phyloP scores from a whole-genome alignment of 257 asterid genomes.

The Solanum dulcamara region DNA sequence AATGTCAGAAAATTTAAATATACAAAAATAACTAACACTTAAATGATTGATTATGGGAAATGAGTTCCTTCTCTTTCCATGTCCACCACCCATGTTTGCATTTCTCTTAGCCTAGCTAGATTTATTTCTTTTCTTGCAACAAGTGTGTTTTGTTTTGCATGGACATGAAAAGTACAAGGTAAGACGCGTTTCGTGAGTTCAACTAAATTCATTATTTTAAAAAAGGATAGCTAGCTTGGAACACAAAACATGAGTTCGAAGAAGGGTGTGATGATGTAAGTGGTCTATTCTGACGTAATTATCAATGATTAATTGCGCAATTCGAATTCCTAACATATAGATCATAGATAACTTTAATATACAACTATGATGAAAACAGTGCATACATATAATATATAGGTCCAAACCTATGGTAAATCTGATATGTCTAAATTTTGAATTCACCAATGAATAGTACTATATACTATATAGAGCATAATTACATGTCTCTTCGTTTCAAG shows the following conservation, averaged over 20 bases:
- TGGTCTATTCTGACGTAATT: neutral
- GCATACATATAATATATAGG: neutral
- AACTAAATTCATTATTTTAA: neutral
- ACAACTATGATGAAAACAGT: neutral
- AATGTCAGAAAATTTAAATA: neutral
- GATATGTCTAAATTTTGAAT: neutral
- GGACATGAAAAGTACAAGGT: neutral
- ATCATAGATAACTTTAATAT: too few relatives aligned
- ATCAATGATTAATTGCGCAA: too few relatives aligned
- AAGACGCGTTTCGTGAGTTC: neutral
- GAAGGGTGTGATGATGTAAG: neutral
- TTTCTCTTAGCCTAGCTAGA: neutral
- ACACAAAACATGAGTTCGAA: neutral
- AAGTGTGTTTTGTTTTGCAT: neutral
- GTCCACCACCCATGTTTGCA: neutral
- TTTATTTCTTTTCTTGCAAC: neutral
- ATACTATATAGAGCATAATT: neutral
- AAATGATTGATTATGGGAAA: constrained; percentile 6
- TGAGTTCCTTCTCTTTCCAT: neutral
- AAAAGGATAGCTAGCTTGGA: neutral
- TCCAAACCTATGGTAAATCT: neutral
- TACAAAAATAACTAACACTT: neutral
- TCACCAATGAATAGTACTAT: neutral
- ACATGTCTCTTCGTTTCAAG: neutral
- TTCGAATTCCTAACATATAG: neutral